Evolutionary conservation across 805 yeast genomes (phyloP).

Genomic region (Kockiozyma suomiensis): DNA sequence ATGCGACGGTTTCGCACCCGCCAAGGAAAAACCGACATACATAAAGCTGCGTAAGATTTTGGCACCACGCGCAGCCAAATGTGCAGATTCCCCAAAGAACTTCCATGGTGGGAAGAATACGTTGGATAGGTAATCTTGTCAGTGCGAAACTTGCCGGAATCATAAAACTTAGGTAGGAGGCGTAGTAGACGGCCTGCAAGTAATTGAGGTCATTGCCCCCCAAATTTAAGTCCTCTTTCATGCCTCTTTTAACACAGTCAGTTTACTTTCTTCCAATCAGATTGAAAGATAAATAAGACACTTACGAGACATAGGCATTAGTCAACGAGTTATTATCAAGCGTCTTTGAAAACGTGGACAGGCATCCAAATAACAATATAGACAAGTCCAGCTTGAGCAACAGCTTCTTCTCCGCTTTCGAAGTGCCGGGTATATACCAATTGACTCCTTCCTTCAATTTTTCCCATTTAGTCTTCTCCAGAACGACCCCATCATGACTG

Average conservation of each 20-base stretch:
- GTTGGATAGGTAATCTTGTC: conserved; percentile 41
- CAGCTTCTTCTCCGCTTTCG: conserved; percentile 39
- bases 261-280: not conserved
- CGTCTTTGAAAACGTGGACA: conserved; percentile 51
- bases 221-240: conserved; percentile 51
- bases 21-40: conserved; percentile 70
- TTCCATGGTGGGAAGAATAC: conserved; percentile 38
- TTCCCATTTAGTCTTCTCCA: conserved; percentile 17
- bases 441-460: conserved; percentile 14
- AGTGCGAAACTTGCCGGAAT: conserved; percentile 45
- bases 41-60: conserved; percentile 48
- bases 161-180: conserved; percentile 42
- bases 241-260: conserved; percentile 43
- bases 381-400: conserved; percentile 43
- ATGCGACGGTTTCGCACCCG: conserved; percentile 67
- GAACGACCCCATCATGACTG: not conserved
- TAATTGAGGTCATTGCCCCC: conserved; percentile 53
- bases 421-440: conserved; percentile 41
- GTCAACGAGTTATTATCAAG: conserved; percentile 54
- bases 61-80: conserved; percentile 52
- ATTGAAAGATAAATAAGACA: not conserved
- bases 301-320: conserved; percentile 54
- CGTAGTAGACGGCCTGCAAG: conserved; percentile 30
- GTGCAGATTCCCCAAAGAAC: conserved; percentile 70
- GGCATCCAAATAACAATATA: conserved; percentile 42